Evolutionary conservation across 345 rosid genomes (phyloP).

Genomic region (Linum trigynum): DNA sequence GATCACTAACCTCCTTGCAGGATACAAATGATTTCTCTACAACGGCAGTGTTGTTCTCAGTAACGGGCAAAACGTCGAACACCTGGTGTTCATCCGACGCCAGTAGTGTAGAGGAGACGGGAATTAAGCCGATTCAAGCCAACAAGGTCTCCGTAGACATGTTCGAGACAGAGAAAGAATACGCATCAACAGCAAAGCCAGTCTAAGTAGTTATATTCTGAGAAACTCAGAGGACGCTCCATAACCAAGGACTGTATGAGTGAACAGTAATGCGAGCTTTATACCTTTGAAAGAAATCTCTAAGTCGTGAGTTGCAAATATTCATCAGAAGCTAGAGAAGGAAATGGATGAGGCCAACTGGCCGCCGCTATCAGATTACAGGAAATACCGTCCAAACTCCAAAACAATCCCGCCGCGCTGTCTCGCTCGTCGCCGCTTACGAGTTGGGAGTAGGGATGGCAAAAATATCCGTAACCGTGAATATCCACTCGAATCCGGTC

Average conservation of each 20-base stretch:
- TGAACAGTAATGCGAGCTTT: neutral
- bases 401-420: too few species aligned
- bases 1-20: conserved; percentile 1
- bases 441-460: too few species aligned
- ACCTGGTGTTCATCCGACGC: conserved; percentile 21
- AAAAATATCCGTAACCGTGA: too few species aligned
- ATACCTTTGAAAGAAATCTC: neutral
- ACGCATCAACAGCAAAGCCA: conserved; percentile 19
- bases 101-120: conserved; percentile 23
- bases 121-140: conserved; percentile 11
- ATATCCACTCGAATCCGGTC: too few species aligned
- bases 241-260: too few species aligned
- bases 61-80: conserved; percentile 17
- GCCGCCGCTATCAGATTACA: too few species aligned
- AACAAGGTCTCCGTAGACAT: conserved; percentile 12
- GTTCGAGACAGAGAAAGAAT: conserved; percentile 11
- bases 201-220: too few species aligned
- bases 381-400: too few species aligned
- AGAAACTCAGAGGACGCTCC: neutral
- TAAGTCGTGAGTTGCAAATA: too few species aligned
- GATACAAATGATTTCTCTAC: conserved; percentile 8
- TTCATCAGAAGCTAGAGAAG: too few species aligned
- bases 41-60: conserved; percentile 1
- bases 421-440: too few species aligned
- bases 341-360: too few species aligned